These are phyloP conservation scores for Aspergillus caelatus DNA, from an alignment of 2,329 filamentous ascomycete species.

Conservation along the genomic window DNA sequence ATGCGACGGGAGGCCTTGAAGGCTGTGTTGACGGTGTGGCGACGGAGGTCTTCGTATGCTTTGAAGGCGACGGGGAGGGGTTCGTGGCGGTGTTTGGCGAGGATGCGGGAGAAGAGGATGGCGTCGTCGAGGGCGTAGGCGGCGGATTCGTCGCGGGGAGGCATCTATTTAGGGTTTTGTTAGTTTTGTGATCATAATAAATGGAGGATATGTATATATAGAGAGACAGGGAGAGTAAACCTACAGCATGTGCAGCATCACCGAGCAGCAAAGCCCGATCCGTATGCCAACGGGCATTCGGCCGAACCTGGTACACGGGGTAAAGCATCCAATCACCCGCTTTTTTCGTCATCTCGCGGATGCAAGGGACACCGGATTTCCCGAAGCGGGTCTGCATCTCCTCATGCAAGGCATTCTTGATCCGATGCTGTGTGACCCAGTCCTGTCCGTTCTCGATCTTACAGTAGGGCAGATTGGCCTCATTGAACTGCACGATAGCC, in stretches of 20 bases:
- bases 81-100: constrained; percentile 37
- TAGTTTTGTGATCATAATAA: neutral
- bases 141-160: constrained; percentile 50
- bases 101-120: constrained; percentile 45
- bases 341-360: constrained; percentile 40
- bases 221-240: constrained; percentile 15
- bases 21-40: constrained; percentile 41
- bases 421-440: constrained; percentile 36
- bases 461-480: constrained; percentile 28
- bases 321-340: constrained; percentile 47
- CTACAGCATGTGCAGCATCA: constrained; percentile 52
- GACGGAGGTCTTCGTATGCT: constrained; percentile 42
- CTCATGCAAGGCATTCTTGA: constrained; percentile 36
- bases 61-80: constrained; percentile 37
- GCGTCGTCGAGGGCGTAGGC: constrained; percentile 50
- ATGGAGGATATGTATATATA: neutral
- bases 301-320: constrained; percentile 46
- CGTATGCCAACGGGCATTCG: constrained; percentile 43
- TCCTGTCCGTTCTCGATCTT: constrained; percentile 35
- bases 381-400: constrained; percentile 43
- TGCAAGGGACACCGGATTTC: constrained; percentile 36
- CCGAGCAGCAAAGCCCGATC: constrained; percentile 47
- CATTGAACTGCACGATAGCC: constrained; percentile 42
- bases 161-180: constrained; percentile 42
- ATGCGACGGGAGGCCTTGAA: constrained; percentile 43